Base-by-base conservation (phyloP, 2,329 filamentous ascomycete species). In the Aspergillus arachidicola region DNA sequence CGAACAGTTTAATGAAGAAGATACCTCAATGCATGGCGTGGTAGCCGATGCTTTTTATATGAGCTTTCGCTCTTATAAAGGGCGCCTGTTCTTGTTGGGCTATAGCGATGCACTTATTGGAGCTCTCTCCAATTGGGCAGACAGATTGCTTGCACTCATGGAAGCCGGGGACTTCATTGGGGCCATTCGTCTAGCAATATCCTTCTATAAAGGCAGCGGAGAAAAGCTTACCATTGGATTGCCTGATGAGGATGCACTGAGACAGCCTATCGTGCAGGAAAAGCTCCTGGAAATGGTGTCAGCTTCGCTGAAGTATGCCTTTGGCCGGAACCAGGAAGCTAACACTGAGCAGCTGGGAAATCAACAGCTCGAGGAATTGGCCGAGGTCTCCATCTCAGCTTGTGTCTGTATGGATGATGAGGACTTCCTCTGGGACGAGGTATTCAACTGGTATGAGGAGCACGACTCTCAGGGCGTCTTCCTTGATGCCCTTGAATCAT, bases 21-120 rank as follows among this genome's bases (percentile, higher is more conserved):
- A 97, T 71, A 84, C 87, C 0, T 92, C 93, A 0, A 91, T 98
- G 89, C 95, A 98, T 78, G 94, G 94, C 2, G 94, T 98, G 10
- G 92, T 98, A 55, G 94, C 94, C 9, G 95, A 99, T 82, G 95
- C 94, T 0, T 99, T 97, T 71, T 94, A 94, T 75, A 98, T 98
- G 93, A 97, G 94, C 77, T 94, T 98, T 79, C 93, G 92, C 72
- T 87, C 93, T 4, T 99, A 98, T 80, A 99, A 98, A 77, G 94
- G 95, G 6, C 87, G 94, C 34, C 83, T 97, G 41, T 99, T 99
- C 73, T 81, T 98, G 4, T 84, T 99, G 10, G 94, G 95, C n/a
- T 94, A 94, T 80, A 95, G 94, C 73, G 94, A 98, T 73, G 83
- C 97, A 46, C 92, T 93, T 0, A 92, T 98, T 55, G 95, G 95